These are phyloP conservation scores for Emergomyces africanus DNA, from an alignment of 2,329 filamentous ascomycete genomes.

Conservation along the genomic window DNA sequence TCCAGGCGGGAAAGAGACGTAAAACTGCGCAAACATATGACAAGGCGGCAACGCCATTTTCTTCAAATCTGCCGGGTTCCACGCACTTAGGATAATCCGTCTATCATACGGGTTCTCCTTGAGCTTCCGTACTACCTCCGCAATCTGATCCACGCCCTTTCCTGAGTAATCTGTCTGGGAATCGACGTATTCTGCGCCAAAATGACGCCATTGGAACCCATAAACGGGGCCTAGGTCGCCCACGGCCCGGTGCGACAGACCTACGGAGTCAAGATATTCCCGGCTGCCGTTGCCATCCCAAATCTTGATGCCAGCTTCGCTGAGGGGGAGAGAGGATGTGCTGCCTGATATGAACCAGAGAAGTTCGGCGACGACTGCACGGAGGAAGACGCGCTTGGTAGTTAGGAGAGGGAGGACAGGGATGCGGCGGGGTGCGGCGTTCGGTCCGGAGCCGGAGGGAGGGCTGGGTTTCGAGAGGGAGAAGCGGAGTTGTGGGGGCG, in stretches of 20 bases:
- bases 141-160: slow-evolving; percentile 84
- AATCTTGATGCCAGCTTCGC: slow-evolving; percentile 76
- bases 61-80: slow-evolving; percentile 78
- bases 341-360: slow-evolving; percentile 87
- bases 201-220: slow-evolving; percentile 98
- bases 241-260: slow-evolving; percentile 65
- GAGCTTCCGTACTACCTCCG: slow-evolving; percentile 78
- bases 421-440: slow-evolving; percentile 28
- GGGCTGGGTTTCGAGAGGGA: slow-evolving; percentile 53
- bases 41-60: slow-evolving; percentile 91
- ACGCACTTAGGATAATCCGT: slow-evolving; percentile 79
- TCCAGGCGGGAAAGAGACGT: slow-evolving; percentile 60
- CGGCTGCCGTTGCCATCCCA: slow-evolving; percentile 97
- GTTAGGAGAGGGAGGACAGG: slow-evolving; percentile 84
- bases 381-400: slow-evolving; percentile 90
- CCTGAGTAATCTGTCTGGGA: slow-evolving; percentile 69
- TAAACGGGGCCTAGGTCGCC: slow-evolving; percentile 94
- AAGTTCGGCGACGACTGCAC: slow-evolving; percentile 80
- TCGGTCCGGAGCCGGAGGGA: slow-evolving; percentile 27
- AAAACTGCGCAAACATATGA: slow-evolving; percentile 97
- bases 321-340: slow-evolving; percentile 67
- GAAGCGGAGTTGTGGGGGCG: slow-evolving; percentile 77
- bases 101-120: slow-evolving; percentile 75
- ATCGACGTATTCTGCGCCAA: slow-evolving; percentile 80
- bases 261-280: slow-evolving; percentile 75